Evolutionary conservation across 768 basidiomycete genomes (phyloP).

Genomic region (Lactifluus hygrophoroides): DNA sequence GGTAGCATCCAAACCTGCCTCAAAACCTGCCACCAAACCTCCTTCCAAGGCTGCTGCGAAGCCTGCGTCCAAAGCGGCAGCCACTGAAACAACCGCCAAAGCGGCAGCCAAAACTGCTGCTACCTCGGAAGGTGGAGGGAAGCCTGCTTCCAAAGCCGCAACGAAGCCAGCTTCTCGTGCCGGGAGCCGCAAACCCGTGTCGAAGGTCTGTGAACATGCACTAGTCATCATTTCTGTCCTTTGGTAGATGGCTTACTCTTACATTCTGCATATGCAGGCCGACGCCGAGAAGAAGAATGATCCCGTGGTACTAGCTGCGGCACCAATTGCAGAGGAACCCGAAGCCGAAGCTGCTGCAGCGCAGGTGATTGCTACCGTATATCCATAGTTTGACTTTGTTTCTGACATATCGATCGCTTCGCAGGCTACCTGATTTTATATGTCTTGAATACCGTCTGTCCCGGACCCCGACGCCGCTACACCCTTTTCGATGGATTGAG

Average conservation of each 20-base stretch:
- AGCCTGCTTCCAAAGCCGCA: constrained; percentile 28
- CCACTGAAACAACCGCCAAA: constrained; percentile 31
- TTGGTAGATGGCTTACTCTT: background rate
- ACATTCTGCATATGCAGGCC: constrained; percentile 8
- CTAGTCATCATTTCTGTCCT: constrained; percentile 9
- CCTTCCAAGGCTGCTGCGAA: constrained; percentile 30
- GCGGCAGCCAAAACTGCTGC: constrained; percentile 25
- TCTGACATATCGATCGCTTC: background rate
- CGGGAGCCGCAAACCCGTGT: constrained; percentile 28
- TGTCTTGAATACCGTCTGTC: constrained; percentile 8
- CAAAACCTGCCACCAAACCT: constrained; percentile 31
- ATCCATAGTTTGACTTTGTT: background rate
- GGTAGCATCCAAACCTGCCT: constrained; percentile 28
- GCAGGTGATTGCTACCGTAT: background rate
- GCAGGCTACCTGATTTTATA: constrained; percentile 12
- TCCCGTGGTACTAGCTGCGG: constrained; percentile 2
- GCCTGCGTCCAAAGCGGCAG: constrained; percentile 30
- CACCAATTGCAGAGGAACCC: constrained; percentile 19
- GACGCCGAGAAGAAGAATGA: constrained; percentile 17
- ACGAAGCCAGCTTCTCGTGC: constrained; percentile 23
- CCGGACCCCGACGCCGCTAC: background rate
- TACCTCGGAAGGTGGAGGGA: constrained; percentile 15
- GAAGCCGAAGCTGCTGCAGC: constrained; percentile 16
- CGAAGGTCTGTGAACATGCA: constrained; percentile 23
- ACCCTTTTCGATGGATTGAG: constrained; percentile 1